Conservation (phyloP, 2,329 filamentous ascomycete species). For the Exophiala lecanii-corni region DNA sequence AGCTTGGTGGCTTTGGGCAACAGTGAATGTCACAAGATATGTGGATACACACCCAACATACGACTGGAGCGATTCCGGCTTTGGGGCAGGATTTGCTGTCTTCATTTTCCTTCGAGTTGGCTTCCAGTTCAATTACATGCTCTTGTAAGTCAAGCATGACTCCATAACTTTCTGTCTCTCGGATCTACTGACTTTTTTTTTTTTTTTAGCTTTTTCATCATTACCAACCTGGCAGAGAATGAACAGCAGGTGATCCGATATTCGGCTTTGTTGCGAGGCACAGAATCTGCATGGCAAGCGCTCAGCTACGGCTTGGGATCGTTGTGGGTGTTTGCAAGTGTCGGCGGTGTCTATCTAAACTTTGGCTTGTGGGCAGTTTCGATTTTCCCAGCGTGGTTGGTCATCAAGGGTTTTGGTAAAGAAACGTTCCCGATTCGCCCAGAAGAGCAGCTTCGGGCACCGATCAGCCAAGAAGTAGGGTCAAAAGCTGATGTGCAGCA, state of each 20-base stretch:
- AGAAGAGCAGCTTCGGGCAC: too few species aligned
- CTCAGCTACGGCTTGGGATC: conserved; percentile 66
- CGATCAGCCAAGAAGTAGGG: too few species aligned
- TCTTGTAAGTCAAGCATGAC: conserved; percentile 38
- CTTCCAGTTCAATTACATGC: conserved; percentile 71
- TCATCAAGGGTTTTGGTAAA: conserved; percentile 54
- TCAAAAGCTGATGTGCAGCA: too few species aligned
- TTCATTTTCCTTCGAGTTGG: conserved; percentile 64
- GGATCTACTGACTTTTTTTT: background rate
- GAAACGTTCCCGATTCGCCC: background rate
- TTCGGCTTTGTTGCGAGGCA: conserved; percentile 63
- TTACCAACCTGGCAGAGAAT: conserved; percentile 59
- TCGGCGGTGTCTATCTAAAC: conserved; percentile 66
- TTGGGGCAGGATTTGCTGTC: conserved; percentile 62
- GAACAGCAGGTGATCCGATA: conserved; percentile 64
- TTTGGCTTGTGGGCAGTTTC: conserved; percentile 64
- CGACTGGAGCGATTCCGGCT: conserved; percentile 62
- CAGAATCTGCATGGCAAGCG: conserved; percentile 69
- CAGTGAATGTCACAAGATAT: conserved; percentile 60
- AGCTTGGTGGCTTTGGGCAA: conserved; percentile 69
- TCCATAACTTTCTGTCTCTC: background rate
- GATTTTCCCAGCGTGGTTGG: conserved; percentile 62
- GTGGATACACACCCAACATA: conserved; percentile 53
- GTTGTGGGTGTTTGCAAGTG: conserved; percentile 56
- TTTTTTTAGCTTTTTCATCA: conserved; percentile 55